Percentiles rank a stretch among this genome's conserved stretches.
Conservation (phyloP, 2,329 filamentous ascomycete genomes). For the Triangularia verruculosa region DNA sequence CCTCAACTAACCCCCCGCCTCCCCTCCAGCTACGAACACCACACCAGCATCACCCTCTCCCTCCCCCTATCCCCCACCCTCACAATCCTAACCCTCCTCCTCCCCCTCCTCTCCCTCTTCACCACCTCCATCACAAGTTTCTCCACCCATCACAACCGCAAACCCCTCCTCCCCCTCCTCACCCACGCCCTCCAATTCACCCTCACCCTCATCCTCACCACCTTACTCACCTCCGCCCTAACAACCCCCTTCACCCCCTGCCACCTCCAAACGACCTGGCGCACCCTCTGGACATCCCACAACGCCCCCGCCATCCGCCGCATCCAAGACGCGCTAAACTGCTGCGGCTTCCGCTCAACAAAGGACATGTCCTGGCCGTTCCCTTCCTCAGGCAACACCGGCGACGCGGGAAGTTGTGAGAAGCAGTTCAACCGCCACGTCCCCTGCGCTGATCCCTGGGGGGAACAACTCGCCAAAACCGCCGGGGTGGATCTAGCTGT, state of each 20-base stretch:
- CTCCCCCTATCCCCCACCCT: conserved; percentile 39
- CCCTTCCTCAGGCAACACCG: conserved; percentile 26
- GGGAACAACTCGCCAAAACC: conserved; percentile 6
- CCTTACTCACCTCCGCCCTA: conserved; percentile 40
- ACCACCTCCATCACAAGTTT: conserved; percentile 33
- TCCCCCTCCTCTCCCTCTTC: conserved; percentile 39
- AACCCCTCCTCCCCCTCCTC: conserved; percentile 37
- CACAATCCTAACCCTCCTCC: conserved; percentile 38
- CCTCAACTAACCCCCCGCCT: neutral
- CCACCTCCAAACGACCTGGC: conserved; percentile 56
- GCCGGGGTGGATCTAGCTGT: conserved; percentile 16
- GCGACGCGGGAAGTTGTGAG: neutral
- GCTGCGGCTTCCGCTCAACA: conserved; percentile 61
- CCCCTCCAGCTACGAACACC: conserved; percentile 37
- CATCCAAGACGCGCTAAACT: conserved; percentile 64
- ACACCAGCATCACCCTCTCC: conserved; percentile 34
- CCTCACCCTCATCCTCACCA: conserved; percentile 35
- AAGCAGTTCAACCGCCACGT: conserved; percentile 11
- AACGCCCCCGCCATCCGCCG: conserved; percentile 48
- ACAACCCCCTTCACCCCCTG: conserved; percentile 46
- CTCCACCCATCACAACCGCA: conserved; percentile 3
- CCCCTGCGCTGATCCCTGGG: conserved; percentile 15
- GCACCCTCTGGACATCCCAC: conserved; percentile 48
- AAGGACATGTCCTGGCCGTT: conserved; percentile 65
- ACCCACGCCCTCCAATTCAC: conserved; percentile 34